Percentiles rank a stretch among this genome's conserved stretches.
Evolutionary conservation across 1,284 basidiomycete species (phyloP).

Genomic region (Schizopora paradoxa): DNA sequence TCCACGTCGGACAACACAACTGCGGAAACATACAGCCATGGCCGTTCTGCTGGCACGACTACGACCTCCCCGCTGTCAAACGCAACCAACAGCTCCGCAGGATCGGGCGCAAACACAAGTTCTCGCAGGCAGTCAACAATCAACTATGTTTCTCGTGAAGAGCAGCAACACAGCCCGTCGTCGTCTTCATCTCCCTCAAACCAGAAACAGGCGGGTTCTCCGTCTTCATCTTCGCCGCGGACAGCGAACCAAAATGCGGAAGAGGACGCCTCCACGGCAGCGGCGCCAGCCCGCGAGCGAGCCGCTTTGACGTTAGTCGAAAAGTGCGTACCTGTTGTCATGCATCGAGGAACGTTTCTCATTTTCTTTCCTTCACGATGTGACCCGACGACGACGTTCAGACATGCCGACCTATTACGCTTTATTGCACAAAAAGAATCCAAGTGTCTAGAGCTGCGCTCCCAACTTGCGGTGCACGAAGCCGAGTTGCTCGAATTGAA

Average conservation of each 20-base stretch:
- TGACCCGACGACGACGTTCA: conserved; percentile 28
- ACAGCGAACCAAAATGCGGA: not conserved
- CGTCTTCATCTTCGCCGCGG: not conserved
- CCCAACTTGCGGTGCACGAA: conserved; percentile 65
- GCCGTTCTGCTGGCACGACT: not conserved
- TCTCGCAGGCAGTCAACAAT: conserved; percentile 57
- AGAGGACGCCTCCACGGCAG: conserved; percentile 6
- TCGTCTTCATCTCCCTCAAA: conserved; percentile 21
- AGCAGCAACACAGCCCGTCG: conserved; percentile 23
- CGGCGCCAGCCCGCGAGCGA: conserved; percentile 21
- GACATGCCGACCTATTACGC: conserved; percentile 69
- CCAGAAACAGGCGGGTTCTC: not conserved
- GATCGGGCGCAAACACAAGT: not conserved
- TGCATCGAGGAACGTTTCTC: not conserved
- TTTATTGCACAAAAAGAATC: conserved; percentile 81
- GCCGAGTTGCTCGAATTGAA: conserved; percentile 66
- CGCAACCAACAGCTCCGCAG: not conserved
- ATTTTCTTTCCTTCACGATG: not conserved
- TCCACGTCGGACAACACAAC: not conserved
- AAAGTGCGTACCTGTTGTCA: conserved; percentile 36
- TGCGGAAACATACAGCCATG: not conserved
- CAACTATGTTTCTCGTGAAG: conserved; percentile 44
- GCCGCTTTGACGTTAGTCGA: conserved; percentile 55
- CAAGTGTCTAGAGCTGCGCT: conserved; percentile 71
- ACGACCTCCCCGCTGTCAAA: not conserved